Evolutionary conservation across 768 basidiomycete genomes (phyloP).

Genomic region (Naganishia vaughanmartiniae): DNA sequence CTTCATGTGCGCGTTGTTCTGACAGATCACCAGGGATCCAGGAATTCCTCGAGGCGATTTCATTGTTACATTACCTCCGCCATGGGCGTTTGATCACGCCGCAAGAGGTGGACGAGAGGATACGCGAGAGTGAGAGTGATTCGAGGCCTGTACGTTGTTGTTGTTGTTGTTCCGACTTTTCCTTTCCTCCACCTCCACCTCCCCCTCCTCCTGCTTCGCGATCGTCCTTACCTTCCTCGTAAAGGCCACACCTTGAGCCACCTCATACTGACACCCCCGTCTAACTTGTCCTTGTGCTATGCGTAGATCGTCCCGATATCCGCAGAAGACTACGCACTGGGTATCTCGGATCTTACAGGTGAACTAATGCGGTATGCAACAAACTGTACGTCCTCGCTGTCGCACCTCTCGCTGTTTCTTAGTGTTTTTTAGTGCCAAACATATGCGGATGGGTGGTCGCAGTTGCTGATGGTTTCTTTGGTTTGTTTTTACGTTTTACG

Average conservation of each 20-base stretch:
- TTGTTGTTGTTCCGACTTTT: too few relatives aligned
- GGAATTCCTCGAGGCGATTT: constrained; percentile 91
- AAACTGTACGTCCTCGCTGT: constrained; percentile 58
- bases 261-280: not conserved
- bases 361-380: constrained; percentile 96
- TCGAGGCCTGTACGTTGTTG: not conserved
- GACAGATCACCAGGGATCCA: constrained; percentile 64
- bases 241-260: too few relatives aligned
- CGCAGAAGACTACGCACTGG: constrained; percentile 85
- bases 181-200: too few relatives aligned
- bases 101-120: constrained; percentile 62
- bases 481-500: not conserved
- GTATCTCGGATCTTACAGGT: constrained; percentile 89
- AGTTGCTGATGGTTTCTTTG: not conserved
- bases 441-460: too few relatives aligned
- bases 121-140: constrained; percentile 56
- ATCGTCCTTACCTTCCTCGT: too few relatives aligned
- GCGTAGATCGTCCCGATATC: constrained; percentile 60
- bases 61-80: constrained; percentile 81
- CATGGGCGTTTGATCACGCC: constrained; percentile 64
- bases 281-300: too few relatives aligned
- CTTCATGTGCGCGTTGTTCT: too few relatives aligned
- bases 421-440: too few relatives aligned
- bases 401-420: not conserved
- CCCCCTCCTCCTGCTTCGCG: too few relatives aligned